Base-by-base conservation (phyloP, 352 stramenopile species). In the Globisporangium alternatum region DNA sequence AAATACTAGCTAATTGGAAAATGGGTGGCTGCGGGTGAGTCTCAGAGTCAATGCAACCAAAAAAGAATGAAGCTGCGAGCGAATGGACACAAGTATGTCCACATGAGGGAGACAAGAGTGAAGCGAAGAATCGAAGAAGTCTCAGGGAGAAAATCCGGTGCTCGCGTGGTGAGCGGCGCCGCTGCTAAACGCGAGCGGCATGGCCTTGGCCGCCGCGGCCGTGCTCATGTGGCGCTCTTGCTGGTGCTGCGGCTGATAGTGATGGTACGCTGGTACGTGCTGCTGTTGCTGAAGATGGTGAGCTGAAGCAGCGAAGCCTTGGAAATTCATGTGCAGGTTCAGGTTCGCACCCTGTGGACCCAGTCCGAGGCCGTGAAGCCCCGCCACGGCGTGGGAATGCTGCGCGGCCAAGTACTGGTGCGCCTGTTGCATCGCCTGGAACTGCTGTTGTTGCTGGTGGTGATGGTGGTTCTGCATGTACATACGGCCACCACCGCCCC, bases 211-310 rank as follows among this genome's bases (percentile, higher is more conserved):
- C 17, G 51, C 51, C 25, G 25, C 2, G 25, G 25, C 25, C 15
- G 52, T 31, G 21, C 45, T 52, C 21, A 72, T 63, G n/a, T 62
- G 67, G 66, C 70, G 67, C 19, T 64, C 66, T n/a, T 79, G 74
- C 19, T 72, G 62, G 35, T 71, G 62, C 44, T 72, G 71, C 10
- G 54, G n/a, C 35, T 82, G 72, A 4, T 62, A 45, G 33, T 70
- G 71, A 17, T 67, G 64, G 5, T 72, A 64, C 4, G 59, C 35
- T 54, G 64, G 63, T 17, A 64, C 67, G 15, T 52, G 53, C 21
- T 37, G 33, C 28, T 56, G 61, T 30, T 30, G 57, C 57, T 58
- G 52, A 43, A 39, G 45, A n/a, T 45, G 28, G 7, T 51, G 44
- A 10, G 33, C n/a, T 45, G 54, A 22, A 30, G 53, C 30, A 22